Base-by-base conservation (phyloP, 148 eudicot genomes). In the Chenopodium suecicum region DNA sequence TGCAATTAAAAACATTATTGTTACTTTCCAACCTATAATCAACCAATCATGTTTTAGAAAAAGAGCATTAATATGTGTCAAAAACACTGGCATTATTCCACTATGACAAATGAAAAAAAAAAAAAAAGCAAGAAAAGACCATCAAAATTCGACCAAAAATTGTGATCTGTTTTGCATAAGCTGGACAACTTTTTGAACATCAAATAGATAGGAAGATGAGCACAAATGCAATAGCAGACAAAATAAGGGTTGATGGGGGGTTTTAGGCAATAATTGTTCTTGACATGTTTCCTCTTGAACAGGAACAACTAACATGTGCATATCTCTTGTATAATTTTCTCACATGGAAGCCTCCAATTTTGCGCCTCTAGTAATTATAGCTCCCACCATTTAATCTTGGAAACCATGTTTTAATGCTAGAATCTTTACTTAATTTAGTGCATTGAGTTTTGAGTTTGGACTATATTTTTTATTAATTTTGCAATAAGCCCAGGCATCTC, bases 31-130 rank as follows among this genome's bases (percentile, higher is more conserved):
- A 10, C 73, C 81, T 67, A 70, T 54, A 34, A 70, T 72, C 52
- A 19, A 32, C 81, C 81, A 56, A 70, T 70, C 81, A 70, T 79
- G 81, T 34, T 70, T 23, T 34, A 79, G 67, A 69, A 79, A 79
- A 79, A 54, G 67, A 56, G 20, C 29, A 11, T 22, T 62, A 7
- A 20, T 22, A 0, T 62, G 66, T 62, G 66, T 32, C 34, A 76
- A 58, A 32, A 32, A 11, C n/a, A 60, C 12, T 76, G 79, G 79
- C 31, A 31, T 27, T 27, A 27, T 58, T 76, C 78, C 78, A 76
- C 68, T 27, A 23, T n/a, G 58, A 70, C 81, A 23, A 27, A 54
- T n/a, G 75, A 37, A 71, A 79, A 31, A 31, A 31, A 31, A 52
- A 29, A 29, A 29, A 29, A 29, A 54, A 70, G 13, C 65, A 27